Base-by-base conservation (phyloP, 2,329 filamentous ascomycete species). In the Fusarium equiseti region DNA sequence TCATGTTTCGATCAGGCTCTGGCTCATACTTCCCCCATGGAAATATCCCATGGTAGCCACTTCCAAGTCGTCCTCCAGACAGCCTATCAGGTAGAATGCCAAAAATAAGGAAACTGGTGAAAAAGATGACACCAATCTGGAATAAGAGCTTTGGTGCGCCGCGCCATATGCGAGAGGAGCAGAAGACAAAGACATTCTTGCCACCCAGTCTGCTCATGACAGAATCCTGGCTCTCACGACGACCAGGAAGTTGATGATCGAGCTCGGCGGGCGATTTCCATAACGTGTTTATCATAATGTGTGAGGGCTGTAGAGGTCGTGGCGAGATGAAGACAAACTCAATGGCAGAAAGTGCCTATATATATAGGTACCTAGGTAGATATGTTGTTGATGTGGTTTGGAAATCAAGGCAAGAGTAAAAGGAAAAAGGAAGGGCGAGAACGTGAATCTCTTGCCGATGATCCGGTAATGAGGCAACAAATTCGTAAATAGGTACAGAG, bases 131-230 rank as follows among this genome's bases (percentile, higher is more conserved):
- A 15, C 59, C 45, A 43, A 76, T 44, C 38, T 78, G 77, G 35
- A 80, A 55, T 4, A 81, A 29, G 8, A 79, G 63, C 12, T 79
- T 77, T 4, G 78, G 69, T 9, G 77, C 75, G 43, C 80, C 78
- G 35, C 80, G 82, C 68, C 81, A 81, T 66, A 83, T 79, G 56
- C 78, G 82, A 40, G 81, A 80, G 24, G 83, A 83, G 73, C 81
- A 77, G 53, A 83, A 79, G 72, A 81, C 76, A 24, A 81, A 75
- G 35, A 83, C 74, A 53, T 78, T 78, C 31, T 71, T 75, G 52
- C 72, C 60, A 18, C 66, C 71, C 35, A 66, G 59, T 38, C 69
- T 56, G 56, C 66, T 70, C 54, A 70, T 49, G 38, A 75, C 57
- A 16, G 74, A 71, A 43, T 71, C 66, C 52, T 76, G 70, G 24